Evolutionary conservation across 1,284 basidiomycete species (phyloP), one percentile per base, ranked within the genome.

Genomic region (Phlebopus sp.): DNA sequence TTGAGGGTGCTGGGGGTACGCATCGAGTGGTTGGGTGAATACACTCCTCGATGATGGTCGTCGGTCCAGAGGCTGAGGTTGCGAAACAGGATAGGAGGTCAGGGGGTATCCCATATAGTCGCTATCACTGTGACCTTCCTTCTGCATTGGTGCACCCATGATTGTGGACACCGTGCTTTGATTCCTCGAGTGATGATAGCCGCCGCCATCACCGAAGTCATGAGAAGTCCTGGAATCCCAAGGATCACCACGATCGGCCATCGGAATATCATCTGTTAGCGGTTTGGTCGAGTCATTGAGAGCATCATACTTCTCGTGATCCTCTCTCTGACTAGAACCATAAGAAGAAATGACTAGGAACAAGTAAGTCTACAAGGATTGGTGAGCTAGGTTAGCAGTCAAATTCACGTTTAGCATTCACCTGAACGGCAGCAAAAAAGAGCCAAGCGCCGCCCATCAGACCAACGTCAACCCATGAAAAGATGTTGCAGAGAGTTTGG

Each of bases 391-490:
- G 3, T 8, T 37, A 25, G 7, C 25, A 8, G 15, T 14, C 27
- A 17, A 13, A 15, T 37, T 1, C n/a, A 23, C 14, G 6, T 36
- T n/a, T 2, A 14, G 4, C 37, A 40, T 50, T 42, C 63, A 87
- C 85, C 69, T 95, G 90, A 44, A 89, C 73, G 46, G 88, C 71
- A 18, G 79, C 81, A 25, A 96, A 73, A 10, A 94, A 62, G 5
- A 87, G 67, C 89, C 91, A 96, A 15, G 94, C 70, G 4, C 81
- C 89, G 17, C 77, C 87, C 91, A 96, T 94, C 53, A 96, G 71
- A 31, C 93, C 93, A n/a, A 96, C 72, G 61, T 90, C 87, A 5
- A 90, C 87, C 91, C 91, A 96, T 6, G 91, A 76, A 62, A 96
- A 93, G 46, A 94, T 86, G 43, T 85, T 76, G 69, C 93, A 96